Evolutionary conservation across 108 stramenopile genomes (phyloP), one percentile per base, ranked within the genome.

Genomic region (Cylindrotheca closterium): DNA sequence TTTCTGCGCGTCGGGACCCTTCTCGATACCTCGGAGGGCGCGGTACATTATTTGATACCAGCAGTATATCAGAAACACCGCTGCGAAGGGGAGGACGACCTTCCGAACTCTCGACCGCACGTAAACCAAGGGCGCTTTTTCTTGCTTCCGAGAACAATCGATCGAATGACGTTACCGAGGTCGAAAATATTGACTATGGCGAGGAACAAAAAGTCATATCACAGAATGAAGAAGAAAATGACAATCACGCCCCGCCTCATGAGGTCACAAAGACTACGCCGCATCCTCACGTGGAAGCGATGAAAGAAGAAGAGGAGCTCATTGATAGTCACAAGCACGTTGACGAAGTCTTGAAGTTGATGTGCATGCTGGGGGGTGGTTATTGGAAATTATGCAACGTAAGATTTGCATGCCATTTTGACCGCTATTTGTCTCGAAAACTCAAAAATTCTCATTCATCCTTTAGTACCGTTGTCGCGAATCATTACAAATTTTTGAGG

Each of bases 401-500:
- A 60, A 76, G 78, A 29, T 34, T 28, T 30, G 29, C 27, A n/a
- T 45, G 26, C 26, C 26, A 67, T 56, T 45, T 10, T 37, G 0
- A 45, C 30, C 17, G 21, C 46, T 48, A 19, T 52, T 24, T 19
- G 23, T 21, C n/a, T 49, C 22, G 18, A n/a, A 26, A 32, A 12
- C 55, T 12, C 21, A 51, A 51, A 46, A 56, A n/a, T 52, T 22
- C 3, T 33, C 47, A 1, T 51, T 29, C 26, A n/a, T 18, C 12
- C 48, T 27, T 30, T 56, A 88, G 67, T 93, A 84, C 69, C 79
- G 76, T 22, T 91, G 88, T 46, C 60, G 64, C 7, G 87, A 91
- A 65, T 84, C 95, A n/a, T 60, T 98, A 46, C 74, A 85, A 52
- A 60, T 88, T n/a, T 89, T 95, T 27, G 75, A 88, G 25, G 55